Evolutionary conservation across 164 flowering plant genomes (phyloP), one percentile per base, ranked within the genome.

Genomic region (Aristolochia contorta): DNA sequence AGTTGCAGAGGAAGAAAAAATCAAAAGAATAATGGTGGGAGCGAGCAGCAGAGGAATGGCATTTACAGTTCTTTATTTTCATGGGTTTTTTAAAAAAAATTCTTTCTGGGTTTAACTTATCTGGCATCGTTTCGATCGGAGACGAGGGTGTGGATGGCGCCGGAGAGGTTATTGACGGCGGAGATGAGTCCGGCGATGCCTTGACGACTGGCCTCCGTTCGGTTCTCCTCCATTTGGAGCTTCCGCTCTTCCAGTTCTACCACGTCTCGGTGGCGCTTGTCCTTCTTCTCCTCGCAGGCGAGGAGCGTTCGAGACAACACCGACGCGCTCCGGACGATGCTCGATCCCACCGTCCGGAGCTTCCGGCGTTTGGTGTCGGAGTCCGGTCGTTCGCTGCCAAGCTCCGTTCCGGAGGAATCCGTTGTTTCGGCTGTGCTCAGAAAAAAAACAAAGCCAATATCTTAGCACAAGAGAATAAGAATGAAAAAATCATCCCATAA

Each of bases 101-200:
- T n/a, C n/a, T 37, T 37, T 37, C 43, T 37, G 43, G 12, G 43
- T 6, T 6, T 37, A 6, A 3, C 43, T 50, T 24, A 60, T 60
- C 63, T 60, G 25, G 63, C 30, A n/a, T 49, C 63, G n/a, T n/a
- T 30, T 30, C 71, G 67, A 47, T 67, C 65, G 12, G 82, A 70
- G 25, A 70, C 67, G 6, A 79, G 66, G 1, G 80, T 58, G 22
- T 76, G 76, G 18, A 79, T 65, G 1, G 75, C 80, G 47, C 62
- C 67, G 1, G 83, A 75, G 16, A 79, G 77, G 16, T 77, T 75
- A 46, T 64, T 62, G 13, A 79, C 72, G 48, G 83, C 80, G 7
- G 72, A 33, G 16, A 77, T 63, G 22, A 79, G 50, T 9, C 69
- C 60, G 4, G 59, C 62, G 0, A 75, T 54, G 0, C 78, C 80